Evolutionary conservation across 2,329 filamentous ascomycete species (phyloP).

Genomic region (Aschersonia sp.): DNA sequence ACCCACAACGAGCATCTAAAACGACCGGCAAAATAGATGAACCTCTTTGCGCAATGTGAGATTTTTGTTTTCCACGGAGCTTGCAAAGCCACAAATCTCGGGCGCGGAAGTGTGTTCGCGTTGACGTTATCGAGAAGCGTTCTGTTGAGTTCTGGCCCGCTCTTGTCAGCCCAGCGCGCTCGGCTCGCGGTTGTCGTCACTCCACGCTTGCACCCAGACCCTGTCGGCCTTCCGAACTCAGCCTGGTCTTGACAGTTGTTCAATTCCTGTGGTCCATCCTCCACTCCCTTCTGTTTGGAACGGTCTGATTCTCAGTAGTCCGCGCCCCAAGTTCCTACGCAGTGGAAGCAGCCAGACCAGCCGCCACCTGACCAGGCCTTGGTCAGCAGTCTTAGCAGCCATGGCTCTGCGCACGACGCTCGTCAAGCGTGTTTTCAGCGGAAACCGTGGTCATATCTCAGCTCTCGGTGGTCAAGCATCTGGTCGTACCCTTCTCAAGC

Average conservation of each 20-base stretch:
- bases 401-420: slow-evolving; percentile 4
- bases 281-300: neutral
- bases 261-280: neutral
- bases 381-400: neutral
- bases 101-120: neutral
- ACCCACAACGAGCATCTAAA: neutral
- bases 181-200: neutral
- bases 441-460: neutral
- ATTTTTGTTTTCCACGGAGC: too few relatives aligned
- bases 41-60: neutral
- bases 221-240: neutral
- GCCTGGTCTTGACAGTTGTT: too few relatives aligned
- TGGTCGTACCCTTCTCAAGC: too few relatives aligned
- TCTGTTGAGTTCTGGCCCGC: neutral
- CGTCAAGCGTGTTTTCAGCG: slow-evolving; percentile 1
- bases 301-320: neutral
- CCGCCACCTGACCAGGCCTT: neutral
- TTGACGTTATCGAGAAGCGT: neutral
- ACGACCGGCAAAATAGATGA: neutral
- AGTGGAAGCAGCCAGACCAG: neutral
- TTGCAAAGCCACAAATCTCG: neutral
- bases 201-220: neutral
- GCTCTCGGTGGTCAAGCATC: neutral
- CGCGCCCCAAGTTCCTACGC: too few relatives aligned
- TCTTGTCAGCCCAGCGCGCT: neutral